These are phyloP conservation scores for Breviolum minutum DNA, from an alignment of 73 alveolate species.

Conservation along the genomic window DNA sequence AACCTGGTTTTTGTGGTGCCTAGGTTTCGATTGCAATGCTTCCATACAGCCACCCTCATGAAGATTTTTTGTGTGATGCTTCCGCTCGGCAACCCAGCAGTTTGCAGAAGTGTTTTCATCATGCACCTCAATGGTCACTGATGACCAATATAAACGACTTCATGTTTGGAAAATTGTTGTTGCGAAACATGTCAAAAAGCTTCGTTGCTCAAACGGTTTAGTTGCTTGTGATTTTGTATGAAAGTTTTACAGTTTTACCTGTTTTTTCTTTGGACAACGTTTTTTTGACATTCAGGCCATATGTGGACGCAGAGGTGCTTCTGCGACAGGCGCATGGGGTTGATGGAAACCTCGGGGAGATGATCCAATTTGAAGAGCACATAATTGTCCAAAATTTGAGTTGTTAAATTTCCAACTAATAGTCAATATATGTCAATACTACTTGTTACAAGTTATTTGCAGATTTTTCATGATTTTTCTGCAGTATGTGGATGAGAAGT, in stretches of 20 bases:
- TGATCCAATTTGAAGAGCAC: background rate
- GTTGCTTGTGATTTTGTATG: background rate
- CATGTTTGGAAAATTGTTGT: no score
- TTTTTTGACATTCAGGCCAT: constrained; percentile 22
- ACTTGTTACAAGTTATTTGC: no score
- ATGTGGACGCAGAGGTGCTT: constrained; percentile 43
- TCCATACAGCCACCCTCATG: constrained; percentile 88
- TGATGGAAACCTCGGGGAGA: no score
- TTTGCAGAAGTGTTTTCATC: no score
- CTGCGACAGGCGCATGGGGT: constrained; percentile 46
- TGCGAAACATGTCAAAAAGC: background rate
- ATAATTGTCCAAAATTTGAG: no score
- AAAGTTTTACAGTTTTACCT: background rate
- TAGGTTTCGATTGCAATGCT: constrained; percentile 91
- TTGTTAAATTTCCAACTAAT: no score
- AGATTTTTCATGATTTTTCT: no score
- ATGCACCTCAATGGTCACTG: no score
- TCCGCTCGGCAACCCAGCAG: background rate
- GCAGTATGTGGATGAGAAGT: no score
- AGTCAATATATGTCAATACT: no score
- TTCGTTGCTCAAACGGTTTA: background rate
- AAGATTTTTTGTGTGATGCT: constrained; percentile 84
- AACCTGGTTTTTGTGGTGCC: background rate
- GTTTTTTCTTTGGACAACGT: background rate
- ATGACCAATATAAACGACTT: no score